Percentiles rank a stretch among this genome's conserved stretches.
phyloP scores from a whole-genome alignment of 2,329 filamentous ascomycete genomes.

The Sclerotinia nivalis region DNA sequence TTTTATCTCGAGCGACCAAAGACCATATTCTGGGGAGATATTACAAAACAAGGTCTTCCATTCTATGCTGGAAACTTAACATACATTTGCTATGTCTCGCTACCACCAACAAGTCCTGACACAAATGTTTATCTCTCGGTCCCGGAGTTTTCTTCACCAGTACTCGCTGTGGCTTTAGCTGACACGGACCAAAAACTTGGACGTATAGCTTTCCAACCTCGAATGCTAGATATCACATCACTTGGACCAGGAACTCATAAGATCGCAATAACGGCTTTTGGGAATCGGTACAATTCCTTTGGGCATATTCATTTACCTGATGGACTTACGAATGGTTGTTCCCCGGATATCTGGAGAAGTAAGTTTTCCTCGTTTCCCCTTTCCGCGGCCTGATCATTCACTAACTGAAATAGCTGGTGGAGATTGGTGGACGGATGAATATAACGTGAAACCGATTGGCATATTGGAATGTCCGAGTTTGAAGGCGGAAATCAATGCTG shows the following conservation, averaged over 20 bases:
- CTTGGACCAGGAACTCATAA: constrained; percentile 27
- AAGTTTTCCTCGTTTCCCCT: constrained; percentile 16
- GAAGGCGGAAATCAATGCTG: not conserved
- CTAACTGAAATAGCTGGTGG: constrained; percentile 27
- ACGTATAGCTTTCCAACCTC: constrained; percentile 36
- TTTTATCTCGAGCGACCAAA: not conserved
- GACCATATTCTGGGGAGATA: constrained; percentile 36
- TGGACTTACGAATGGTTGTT: constrained; percentile 31
- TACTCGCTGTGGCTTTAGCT: constrained; percentile 30
- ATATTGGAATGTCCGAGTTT: constrained; percentile 28
- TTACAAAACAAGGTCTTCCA: constrained; percentile 36
- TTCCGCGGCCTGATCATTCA: not conserved
- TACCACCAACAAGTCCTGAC: constrained; percentile 1
- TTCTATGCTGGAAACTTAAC: constrained; percentile 40
- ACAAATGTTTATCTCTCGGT: not conserved
- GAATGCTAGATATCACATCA: constrained; percentile 30
- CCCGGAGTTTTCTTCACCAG: constrained; percentile 33
- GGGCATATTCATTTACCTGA: constrained; percentile 36
- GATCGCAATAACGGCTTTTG: constrained; percentile 36
- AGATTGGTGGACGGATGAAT: constrained; percentile 34
- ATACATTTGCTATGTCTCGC: constrained; percentile 30
- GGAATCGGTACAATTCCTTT: constrained; percentile 40
- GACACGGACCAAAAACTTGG: constrained; percentile 28
- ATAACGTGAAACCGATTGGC: constrained; percentile 31
- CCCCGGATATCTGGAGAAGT: constrained; percentile 36